Base-by-base conservation (phyloP, 257 asterid species). In the Jacaranda mimosifolia region DNA sequence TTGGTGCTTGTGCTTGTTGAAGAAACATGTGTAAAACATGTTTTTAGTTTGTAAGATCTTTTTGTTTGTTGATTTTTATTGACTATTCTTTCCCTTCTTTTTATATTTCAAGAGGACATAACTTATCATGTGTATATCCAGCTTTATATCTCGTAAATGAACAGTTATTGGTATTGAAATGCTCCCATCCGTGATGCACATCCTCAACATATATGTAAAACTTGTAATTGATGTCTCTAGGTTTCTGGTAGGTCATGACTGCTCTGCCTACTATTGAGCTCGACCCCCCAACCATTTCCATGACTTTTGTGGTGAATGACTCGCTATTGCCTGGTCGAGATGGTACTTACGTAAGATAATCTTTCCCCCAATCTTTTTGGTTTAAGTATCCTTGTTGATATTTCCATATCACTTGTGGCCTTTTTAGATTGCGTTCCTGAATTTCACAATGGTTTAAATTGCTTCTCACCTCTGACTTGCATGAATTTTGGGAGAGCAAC, bases 321-420 rank as follows among this genome's bases (percentile, higher is more conserved):
- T 93, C 99, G 55, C 98, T 97, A 42, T 85, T 96, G 90, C 97
- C 97, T 86, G 99, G 98, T 73, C 94, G 96, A 68, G 99, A 96
- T 80, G 99, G 99, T 80, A 81, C 74, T 69, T 95, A 89, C 84
- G 99, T 96, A 89, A 87, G 99, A 77, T 36, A 56, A 58, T 46
- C 64, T 51, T 79, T 43, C 21, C 49, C 43, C 49, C 19, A 0
- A 11, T 49, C 60, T 56, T 14, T 64, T 70, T 62, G 62, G 39
- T 79, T 79, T 75, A 40, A 53, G 18, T 71, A 51, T 63, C 51
- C 64, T 70, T 10, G 8, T 66, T 42, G n/a, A 46, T 4, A 46
- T 49, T 85, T 64, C 63, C 66, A 19, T 77, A 21, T 58, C 40
- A 35, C n/a, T 15, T 39, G 53, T 56, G 63, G 49, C 57, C 55